phyloP scores from a whole-genome alignment of 768 basidiomycete genomes.

The Naganishia kalamii region DNA sequence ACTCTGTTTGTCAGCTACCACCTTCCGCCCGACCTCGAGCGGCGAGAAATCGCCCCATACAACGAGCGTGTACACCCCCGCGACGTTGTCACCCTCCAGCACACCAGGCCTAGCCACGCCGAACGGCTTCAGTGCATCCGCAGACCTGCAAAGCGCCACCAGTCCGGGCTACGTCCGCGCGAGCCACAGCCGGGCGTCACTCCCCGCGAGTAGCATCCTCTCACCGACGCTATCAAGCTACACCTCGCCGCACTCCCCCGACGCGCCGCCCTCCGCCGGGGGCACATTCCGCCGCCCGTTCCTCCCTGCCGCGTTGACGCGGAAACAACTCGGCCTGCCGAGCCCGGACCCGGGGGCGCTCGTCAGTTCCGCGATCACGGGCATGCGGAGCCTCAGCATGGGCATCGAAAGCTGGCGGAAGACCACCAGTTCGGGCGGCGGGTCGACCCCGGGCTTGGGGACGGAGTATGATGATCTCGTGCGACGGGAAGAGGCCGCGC shows the following conservation, averaged over 20 bases:
- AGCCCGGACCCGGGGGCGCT: not conserved
- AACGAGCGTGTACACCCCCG: constrained; percentile 1
- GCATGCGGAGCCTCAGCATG: not conserved
- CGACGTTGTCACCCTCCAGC: not conserved
- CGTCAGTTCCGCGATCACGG: constrained; percentile 1
- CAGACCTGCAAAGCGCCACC: not conserved
- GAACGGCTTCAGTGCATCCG: not conserved
- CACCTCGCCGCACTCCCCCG: not conserved
- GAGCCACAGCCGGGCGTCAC: not conserved
- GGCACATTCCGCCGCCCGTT: not conserved
- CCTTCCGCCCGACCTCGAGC: constrained; percentile 13
- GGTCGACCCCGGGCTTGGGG: not conserved
- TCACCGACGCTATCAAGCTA: not conserved
- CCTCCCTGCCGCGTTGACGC: not conserved
- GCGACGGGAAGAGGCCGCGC: not conserved
- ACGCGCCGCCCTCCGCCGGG: not conserved
- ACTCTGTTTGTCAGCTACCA: constrained; percentile 9
- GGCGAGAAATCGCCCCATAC: not conserved
- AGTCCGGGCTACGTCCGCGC: not conserved
- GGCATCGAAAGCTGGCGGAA: constrained; percentile 13
- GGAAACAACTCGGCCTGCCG: constrained; percentile 2
- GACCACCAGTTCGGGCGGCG: too few species aligned
- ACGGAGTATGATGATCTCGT: constrained; percentile 3
- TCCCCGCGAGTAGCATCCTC: not conserved
- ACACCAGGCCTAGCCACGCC: constrained; percentile 1